These are phyloP conservation scores for Drosera capensis DNA, from an alignment of 148 eudicot species.

Conservation along the genomic window DNA sequence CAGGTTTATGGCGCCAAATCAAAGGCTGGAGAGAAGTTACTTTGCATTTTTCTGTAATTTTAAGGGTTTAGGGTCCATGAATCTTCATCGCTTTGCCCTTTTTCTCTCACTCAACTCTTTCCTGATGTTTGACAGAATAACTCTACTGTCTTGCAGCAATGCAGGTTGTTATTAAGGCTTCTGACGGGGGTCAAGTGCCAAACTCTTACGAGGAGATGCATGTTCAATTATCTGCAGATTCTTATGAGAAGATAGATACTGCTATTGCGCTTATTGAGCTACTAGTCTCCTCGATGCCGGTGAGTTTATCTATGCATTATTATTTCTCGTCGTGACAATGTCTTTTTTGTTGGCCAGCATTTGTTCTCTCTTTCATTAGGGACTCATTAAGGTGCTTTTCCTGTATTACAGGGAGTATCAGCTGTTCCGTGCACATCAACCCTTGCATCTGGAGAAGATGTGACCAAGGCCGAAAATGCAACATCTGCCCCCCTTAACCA, in stretches of 20 bases:
- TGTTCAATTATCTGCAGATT: conserved; percentile 64
- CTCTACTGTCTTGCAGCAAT: conserved; percentile 3
- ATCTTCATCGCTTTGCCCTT: not conserved
- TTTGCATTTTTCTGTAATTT: conserved; percentile 1
- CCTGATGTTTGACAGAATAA: not conserved
- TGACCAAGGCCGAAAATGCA: conserved; percentile 16
- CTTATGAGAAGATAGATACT: conserved; percentile 88
- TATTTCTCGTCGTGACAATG: not conserved
- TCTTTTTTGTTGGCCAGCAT: not conserved
- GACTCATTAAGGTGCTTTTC: not conserved
- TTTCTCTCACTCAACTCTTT: not conserved
- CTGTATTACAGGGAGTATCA: conserved; percentile 21
- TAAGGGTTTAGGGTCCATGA: not conserved
- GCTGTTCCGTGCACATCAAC: conserved; percentile 24
- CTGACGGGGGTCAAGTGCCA: conserved; percentile 40
- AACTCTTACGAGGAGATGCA: conserved; percentile 46
- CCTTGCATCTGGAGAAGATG: conserved; percentile 26
- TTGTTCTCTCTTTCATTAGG: not conserved
- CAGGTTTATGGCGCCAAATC: conserved; percentile 54
- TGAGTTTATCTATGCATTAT: conserved; percentile 20
- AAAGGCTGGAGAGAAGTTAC: conserved; percentile 39
- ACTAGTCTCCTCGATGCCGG: conserved; percentile 55
- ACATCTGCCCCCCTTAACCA: conserved; percentile 10
- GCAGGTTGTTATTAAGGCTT: conserved; percentile 47
- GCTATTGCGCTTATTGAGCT: conserved; percentile 71